A percentile compares a stretch with the other conserved stretches of the same genome.
These are phyloP conservation scores for Brassica cretica DNA, from an alignment of 345 rosid species.

Conservation along the genomic window DNA sequence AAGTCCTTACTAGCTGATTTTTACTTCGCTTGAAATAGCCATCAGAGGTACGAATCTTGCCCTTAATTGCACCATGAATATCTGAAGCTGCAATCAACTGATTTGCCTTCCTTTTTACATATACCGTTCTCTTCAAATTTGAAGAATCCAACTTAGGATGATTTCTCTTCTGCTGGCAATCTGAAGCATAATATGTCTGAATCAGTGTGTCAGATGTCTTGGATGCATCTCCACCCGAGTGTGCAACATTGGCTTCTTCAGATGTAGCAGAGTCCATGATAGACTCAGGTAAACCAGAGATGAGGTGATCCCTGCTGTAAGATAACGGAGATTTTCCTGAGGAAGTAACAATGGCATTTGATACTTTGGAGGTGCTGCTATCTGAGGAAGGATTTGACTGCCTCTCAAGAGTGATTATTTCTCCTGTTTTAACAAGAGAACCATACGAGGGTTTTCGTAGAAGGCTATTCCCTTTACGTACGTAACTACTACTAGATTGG, in stretches of 20 bases:
- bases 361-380: slow-evolving; percentile 43
- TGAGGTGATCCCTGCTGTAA: slow-evolving; percentile 46
- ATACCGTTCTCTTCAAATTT: slow-evolving; percentile 51
- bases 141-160: slow-evolving; percentile 43
- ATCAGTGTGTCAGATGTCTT: slow-evolving; percentile 43
- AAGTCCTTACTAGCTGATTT: slow-evolving; percentile 80
- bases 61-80: slow-evolving; percentile 41
- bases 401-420: slow-evolving; percentile 49
- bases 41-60: slow-evolving; percentile 47
- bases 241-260: slow-evolving; percentile 44
- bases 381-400: slow-evolving; percentile 57
- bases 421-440: slow-evolving; percentile 46
- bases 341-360: slow-evolving; percentile 40
- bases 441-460: slow-evolving; percentile 60
- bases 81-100: slow-evolving; percentile 77
- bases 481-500: slow-evolving; percentile 47
- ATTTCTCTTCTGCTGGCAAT: slow-evolving; percentile 43
- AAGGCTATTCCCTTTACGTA: slow-evolving; percentile 96
- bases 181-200: slow-evolving; percentile 47
- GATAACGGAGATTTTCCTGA: slow-evolving; percentile 43
- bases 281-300: slow-evolving; percentile 43
- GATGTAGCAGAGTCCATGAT: slow-evolving; percentile 45
- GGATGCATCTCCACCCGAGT: slow-evolving; percentile 43
- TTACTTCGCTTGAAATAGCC: slow-evolving; percentile 77
- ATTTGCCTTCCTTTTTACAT: slow-evolving; percentile 77